phyloP scores from a whole-genome alignment of 768 basidiomycete species.

The Coprinopsis sp. region DNA sequence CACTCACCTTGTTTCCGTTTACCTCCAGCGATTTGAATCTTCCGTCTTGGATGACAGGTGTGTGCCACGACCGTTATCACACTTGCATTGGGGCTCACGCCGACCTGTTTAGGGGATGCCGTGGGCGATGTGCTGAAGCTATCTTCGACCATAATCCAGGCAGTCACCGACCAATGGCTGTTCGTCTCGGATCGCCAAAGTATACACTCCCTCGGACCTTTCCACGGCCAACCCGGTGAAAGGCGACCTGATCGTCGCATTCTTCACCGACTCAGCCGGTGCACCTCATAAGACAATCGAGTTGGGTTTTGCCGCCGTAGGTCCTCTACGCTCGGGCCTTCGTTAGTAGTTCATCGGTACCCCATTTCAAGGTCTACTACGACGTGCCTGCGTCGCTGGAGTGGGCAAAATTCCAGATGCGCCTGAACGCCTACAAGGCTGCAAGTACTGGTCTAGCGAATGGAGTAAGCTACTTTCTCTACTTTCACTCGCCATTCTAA shows the following conservation, averaged over 20 bases:
- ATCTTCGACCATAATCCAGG: not conserved
- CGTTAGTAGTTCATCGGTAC: too few species aligned
- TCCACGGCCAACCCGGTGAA: not conserved
- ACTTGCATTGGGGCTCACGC: too few species aligned
- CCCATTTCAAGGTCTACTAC: not conserved
- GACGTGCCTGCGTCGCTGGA: not conserved
- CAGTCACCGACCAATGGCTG: not conserved
- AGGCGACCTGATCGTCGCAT: not conserved
- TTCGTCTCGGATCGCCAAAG: too few species aligned
- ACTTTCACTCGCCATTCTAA: not conserved
- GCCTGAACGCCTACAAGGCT: not conserved
- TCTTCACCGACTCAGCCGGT: not conserved
- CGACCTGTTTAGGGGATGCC: too few species aligned
- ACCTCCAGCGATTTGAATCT: too few species aligned
- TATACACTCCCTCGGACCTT: not conserved
- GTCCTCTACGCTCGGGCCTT: not conserved
- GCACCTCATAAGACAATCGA: not conserved
- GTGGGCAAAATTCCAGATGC: not conserved
- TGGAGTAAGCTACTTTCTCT: not conserved
- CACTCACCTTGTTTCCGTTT: too few species aligned
- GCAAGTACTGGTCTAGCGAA: not conserved
- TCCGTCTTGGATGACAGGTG: too few species aligned
- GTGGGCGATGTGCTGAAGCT: too few species aligned
- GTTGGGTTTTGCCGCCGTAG: not conserved
- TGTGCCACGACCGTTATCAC: too few species aligned